Evolutionary conservation across 2,329 filamentous ascomycete species (phyloP).

Genomic region (Mariannaea sp.): DNA sequence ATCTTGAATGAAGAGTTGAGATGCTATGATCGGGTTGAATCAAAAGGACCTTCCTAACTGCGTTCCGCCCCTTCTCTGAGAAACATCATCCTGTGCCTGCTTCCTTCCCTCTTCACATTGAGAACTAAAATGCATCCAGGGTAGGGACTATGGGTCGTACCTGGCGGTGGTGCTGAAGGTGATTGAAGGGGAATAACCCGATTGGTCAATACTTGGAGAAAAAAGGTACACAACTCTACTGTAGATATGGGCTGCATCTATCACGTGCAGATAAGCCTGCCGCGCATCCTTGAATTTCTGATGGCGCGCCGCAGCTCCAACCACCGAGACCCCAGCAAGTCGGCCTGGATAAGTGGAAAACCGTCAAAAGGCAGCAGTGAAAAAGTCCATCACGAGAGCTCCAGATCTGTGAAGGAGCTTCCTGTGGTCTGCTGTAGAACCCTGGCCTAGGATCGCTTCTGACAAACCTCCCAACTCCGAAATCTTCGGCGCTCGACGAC

Average conservation of each 20-base stretch:
- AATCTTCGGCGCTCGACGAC: constrained; percentile 4
- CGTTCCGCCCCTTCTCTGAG: no score
- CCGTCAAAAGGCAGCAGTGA: constrained; percentile 5
- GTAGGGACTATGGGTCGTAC: constrained; percentile 3
- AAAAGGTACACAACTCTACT: no score
- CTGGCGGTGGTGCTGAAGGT: constrained; percentile 5
- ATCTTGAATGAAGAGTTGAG: no score
- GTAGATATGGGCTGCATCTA: no score
- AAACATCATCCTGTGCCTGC: not conserved
- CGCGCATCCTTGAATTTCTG: constrained; percentile 21
- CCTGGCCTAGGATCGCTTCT: constrained; percentile 1
- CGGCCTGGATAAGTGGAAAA: constrained; percentile 18
- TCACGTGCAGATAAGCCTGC: constrained; percentile 19
- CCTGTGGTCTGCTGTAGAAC: constrained; percentile 2
- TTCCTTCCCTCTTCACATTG: constrained; percentile 4
- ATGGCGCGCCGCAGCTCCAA: constrained; percentile 15
- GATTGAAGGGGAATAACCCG: constrained; percentile 28
- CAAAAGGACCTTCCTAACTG: no score
- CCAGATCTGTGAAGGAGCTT: not conserved
- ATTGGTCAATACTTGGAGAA: no score
- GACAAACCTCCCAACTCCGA: not conserved
- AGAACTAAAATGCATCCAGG: constrained; percentile 5
- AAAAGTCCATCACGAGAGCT: constrained; percentile 8
- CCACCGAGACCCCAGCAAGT: constrained; percentile 13
- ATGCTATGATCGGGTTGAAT: no score